These are phyloP conservation scores for Flaveria trinervia DNA, from an alignment of 129 eudicot species.

Conservation along the genomic window DNA sequence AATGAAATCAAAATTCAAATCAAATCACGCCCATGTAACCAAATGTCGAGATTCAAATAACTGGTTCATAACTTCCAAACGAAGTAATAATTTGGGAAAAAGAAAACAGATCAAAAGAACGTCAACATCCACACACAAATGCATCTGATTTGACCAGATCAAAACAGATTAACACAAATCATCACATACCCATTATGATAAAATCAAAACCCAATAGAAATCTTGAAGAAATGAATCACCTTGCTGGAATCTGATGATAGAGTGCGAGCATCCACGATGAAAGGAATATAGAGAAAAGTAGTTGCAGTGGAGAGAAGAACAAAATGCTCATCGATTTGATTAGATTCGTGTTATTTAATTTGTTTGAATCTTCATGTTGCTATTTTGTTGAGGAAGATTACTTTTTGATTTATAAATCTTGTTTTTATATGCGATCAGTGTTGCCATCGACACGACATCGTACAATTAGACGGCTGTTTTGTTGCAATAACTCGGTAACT, in stretches of 20 bases:
- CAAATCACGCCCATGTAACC: conserved; percentile 3
- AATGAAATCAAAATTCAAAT: not conserved
- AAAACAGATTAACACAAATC: conserved; percentile 13
- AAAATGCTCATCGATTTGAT: conserved; percentile 28
- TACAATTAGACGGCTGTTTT: conserved; percentile 36
- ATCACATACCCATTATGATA: conserved; percentile 20
- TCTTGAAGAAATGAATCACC: conserved; percentile 26
- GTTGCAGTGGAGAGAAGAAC: conserved; percentile 26
- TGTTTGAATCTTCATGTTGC: conserved; percentile 32
- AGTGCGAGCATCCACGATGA: conserved; percentile 33
- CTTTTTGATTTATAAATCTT: conserved; percentile 3
- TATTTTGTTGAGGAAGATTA: conserved; percentile 31
- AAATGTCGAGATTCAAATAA: not conserved
- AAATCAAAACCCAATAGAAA: conserved; percentile 27
- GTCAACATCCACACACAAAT: conserved; percentile 7
- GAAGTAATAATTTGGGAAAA: not conserved
- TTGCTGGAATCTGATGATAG: conserved; percentile 26
- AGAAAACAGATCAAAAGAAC: not conserved
- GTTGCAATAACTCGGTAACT: conserved; percentile 17
- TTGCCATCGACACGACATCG: conserved; percentile 36
- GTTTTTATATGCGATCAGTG: not conserved
- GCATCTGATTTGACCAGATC: conserved; percentile 9
- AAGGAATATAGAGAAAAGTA: conserved; percentile 21
- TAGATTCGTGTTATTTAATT: conserved; percentile 13
- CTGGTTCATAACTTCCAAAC: not conserved